Evolutionary conservation across 2,329 filamentous ascomycete species (phyloP).

Genomic region (Anisogramma anomala): DNA sequence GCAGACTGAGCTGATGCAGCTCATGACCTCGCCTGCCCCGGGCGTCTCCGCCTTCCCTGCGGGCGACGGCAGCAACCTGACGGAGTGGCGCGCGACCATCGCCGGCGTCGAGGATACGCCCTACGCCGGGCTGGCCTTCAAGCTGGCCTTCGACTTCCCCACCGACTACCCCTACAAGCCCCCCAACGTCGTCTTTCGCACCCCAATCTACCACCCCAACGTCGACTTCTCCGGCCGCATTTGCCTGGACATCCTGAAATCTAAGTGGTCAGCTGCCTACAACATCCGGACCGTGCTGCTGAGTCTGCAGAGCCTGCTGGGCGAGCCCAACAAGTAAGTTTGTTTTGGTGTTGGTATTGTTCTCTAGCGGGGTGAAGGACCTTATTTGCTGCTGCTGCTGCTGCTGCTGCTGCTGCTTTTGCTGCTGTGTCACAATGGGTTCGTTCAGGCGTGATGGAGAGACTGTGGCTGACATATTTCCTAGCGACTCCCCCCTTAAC

Average conservation of each 20-base stretch:
- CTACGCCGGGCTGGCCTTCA: conserved; percentile 78
- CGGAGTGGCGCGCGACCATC: conserved; percentile 90
- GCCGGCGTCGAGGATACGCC: conserved; percentile 83
- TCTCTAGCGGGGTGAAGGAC: no score
- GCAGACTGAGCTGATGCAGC: conserved; percentile 94
- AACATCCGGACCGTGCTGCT: conserved; percentile 89
- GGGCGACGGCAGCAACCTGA: conserved; percentile 68
- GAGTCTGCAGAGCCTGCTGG: conserved; percentile 87
- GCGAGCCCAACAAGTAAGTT: conserved; percentile 94
- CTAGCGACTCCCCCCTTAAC: conserved; percentile 82
- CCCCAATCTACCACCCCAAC: conserved; percentile 97
- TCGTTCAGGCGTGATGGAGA: neutral
- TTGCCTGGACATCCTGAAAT: conserved; percentile 95
- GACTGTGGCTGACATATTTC: neutral
- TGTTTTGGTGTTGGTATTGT: no score
- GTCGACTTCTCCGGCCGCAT: conserved; percentile 96
- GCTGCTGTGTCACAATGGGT: neutral
- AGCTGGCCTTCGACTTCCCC: conserved; percentile 84
- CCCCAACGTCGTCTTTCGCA: conserved; percentile 91
- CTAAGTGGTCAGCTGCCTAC: conserved; percentile 97
- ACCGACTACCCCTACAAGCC: conserved; percentile 86
- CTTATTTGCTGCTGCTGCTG: no score
- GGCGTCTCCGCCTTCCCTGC: conserved; percentile 93
- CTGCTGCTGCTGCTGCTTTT: no score
- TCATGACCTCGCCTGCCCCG: conserved; percentile 90